Evolutionary conservation across 2,329 filamentous ascomycete genomes (phyloP).

Genomic region (Alternaria alternata): DNA sequence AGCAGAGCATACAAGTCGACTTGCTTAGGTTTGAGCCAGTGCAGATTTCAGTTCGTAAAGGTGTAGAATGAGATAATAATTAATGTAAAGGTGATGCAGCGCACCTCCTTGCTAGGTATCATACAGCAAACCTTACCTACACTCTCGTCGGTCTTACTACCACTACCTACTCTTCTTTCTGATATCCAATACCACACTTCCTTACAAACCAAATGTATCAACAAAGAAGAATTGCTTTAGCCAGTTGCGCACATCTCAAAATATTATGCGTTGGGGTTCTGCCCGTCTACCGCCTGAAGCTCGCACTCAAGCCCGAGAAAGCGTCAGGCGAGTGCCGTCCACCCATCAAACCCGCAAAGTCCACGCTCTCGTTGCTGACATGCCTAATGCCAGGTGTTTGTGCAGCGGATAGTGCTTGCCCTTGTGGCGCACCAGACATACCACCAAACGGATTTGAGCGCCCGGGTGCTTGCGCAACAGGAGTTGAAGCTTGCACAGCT

Average conservation of each 20-base stretch:
- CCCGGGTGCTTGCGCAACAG: conserved; percentile 41
- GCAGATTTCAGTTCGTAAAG: background rate
- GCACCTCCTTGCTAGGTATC: conserved; percentile 16
- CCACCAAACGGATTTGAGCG: conserved; percentile 66
- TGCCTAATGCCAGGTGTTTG: conserved; percentile 50
- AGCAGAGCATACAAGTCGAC: background rate
- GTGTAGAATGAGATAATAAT: conserved; percentile 9
- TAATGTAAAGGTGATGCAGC: conserved; percentile 8
- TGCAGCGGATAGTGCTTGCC: conserved; percentile 31
- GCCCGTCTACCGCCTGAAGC: conserved; percentile 44
- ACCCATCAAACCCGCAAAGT: conserved; percentile 66
- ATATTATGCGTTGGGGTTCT: background rate
- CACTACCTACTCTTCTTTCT: background rate
- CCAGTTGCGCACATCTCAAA: background rate
- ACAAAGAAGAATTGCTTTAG: background rate
- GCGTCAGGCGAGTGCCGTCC: conserved; percentile 82
- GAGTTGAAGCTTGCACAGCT: conserved; percentile 33
- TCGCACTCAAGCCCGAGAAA: conserved; percentile 76
- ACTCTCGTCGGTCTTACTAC: background rate
- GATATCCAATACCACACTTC: conserved; percentile 4
- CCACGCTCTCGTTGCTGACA: conserved; percentile 75
- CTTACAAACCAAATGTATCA: background rate
- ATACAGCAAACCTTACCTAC: conserved; percentile 12
- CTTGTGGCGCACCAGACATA: conserved; percentile 25
- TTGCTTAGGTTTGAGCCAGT: background rate